Evolutionary conservation across 192 early-diverging fungal genomes (phyloP).

Genomic region (Kickxella alabastrina): DNA sequence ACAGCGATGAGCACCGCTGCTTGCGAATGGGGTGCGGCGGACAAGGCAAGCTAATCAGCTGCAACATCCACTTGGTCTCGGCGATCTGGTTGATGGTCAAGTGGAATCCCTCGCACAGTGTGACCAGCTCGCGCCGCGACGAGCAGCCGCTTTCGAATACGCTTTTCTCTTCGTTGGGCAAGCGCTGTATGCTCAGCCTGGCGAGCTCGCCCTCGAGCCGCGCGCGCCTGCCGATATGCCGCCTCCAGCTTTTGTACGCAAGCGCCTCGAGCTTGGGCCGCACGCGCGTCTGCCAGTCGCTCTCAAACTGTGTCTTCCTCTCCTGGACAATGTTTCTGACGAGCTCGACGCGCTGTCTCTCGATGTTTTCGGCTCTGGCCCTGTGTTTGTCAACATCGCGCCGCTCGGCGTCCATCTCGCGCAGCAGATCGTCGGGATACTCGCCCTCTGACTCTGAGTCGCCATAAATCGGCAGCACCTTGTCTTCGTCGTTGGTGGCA

Average conservation of each 20-base stretch:
- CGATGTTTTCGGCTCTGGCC: background rate
- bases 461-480: slow-evolving; percentile 46
- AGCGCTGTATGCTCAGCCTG: slow-evolving; percentile 4
- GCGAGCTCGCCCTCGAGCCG: background rate
- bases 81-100: slow-evolving; percentile 18
- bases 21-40: slow-evolving; percentile 7
- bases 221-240: background rate
- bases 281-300: slow-evolving; percentile 11
- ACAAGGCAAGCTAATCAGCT: slow-evolving; percentile 10
- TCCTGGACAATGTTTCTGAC: slow-evolving; percentile 6
- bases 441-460: slow-evolving; percentile 32
- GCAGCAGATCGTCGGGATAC: slow-evolving; percentile 14
- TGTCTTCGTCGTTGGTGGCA: slow-evolving; percentile 5
- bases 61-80: slow-evolving; percentile 16
- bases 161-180: slow-evolving; percentile 10
- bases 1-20: background rate
- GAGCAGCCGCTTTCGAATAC: slow-evolving; percentile 22
- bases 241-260: slow-evolving; percentile 11
- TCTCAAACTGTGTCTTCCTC: slow-evolving; percentile 6
- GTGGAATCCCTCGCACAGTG: slow-evolving; percentile 12
- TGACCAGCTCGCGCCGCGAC: background rate
- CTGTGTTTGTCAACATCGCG: background rate
- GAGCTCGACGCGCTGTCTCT: slow-evolving; percentile 8
- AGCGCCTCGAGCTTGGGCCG: slow-evolving; percentile 7
- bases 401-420: slow-evolving; percentile 21